Base-by-base conservation (phyloP, 805 yeast genomes). In the Nakazawaea laoshanensis region DNA sequence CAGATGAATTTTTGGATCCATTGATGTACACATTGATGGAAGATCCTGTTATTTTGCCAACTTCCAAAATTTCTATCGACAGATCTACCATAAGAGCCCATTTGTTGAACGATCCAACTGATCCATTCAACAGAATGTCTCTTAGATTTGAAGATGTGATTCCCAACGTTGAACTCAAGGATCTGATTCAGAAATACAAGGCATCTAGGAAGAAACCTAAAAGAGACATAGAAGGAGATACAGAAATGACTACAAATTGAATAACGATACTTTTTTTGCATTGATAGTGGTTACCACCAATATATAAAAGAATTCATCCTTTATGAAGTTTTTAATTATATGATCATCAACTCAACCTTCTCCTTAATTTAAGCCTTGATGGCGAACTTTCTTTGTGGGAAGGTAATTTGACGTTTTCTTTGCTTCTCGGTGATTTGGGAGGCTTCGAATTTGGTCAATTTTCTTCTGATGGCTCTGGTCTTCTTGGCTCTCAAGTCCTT, bases 401-500 rank as follows among this genome's bases (percentile, higher is more conserved):
- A 87, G 69, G 96, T 95, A 59, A 77, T 74, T 60, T 76, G 76
- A 70, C 74, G 79, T 88, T 92, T 92, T 70, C 74, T 76, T 63
- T 88, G 86, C 77, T 83, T 87, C 54, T 69, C 81, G 59, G 97
- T 89, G 64, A 70, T 67, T 64, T 70, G 70, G 55, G 74, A 59
- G 63, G 84, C 79, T 74, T 92, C 96, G 67, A 67, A 66, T 61
- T 81, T 74, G 67, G 96, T 77, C 63, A 92, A 77, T 63, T 79
- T 77, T 78, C 97, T 84, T 84, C 98, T 89, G 70, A 89, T 71
- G 67, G 98, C 97, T 81, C 97, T 89, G 70, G 99, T 92, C 83
- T 92, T 85, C 89, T 92, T 92, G 57, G 87, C 95, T 76, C 97
- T 89, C 73, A 92, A 78, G 67, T 88, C 96, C 77, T 89, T 88